Conservation (phyloP, 257 asterid species). For the Nicotiana obtusifolia region DNA sequence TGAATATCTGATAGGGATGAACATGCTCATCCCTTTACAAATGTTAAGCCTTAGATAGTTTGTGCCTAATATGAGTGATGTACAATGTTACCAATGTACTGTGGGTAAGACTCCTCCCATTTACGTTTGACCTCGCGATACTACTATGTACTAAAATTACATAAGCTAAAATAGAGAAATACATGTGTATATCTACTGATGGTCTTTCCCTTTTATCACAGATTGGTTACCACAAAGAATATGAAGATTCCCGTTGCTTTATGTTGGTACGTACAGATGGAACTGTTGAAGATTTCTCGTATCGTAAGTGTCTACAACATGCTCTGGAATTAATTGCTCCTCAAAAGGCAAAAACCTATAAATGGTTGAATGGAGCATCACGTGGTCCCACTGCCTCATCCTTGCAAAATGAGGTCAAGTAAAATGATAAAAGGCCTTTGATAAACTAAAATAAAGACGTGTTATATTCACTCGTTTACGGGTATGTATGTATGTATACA, state of each 20-base stretch:
- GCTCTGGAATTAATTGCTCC: slow-evolving; percentile 57
- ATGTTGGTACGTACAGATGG: slow-evolving; percentile 66
- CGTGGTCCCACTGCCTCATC: not conserved
- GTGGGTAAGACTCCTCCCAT: no score
- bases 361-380: slow-evolving; percentile 22
- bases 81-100: no score
- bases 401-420: not conserved
- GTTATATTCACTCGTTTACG: not conserved
- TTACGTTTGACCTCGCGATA: no score
- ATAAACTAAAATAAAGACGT: not conserved
- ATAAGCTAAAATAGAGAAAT: no score
- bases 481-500: not conserved
- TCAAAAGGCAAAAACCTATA: slow-evolving; percentile 32
- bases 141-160: no score
- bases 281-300: slow-evolving; percentile 82
- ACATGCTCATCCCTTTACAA: not conserved
- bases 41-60: not conserved
- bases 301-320: slow-evolving; percentile 59
- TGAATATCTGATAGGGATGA: not conserved
- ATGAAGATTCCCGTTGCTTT: slow-evolving; percentile 65
- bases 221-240: slow-evolving; percentile 69
- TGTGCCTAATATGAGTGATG: no score
- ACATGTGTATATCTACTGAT: not conserved
- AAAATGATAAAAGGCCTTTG: not conserved
- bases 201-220: slow-evolving; percentile 22